Evolutionary conservation across 148 eudicot genomes (phyloP).

Genomic region (Silene conica): DNA sequence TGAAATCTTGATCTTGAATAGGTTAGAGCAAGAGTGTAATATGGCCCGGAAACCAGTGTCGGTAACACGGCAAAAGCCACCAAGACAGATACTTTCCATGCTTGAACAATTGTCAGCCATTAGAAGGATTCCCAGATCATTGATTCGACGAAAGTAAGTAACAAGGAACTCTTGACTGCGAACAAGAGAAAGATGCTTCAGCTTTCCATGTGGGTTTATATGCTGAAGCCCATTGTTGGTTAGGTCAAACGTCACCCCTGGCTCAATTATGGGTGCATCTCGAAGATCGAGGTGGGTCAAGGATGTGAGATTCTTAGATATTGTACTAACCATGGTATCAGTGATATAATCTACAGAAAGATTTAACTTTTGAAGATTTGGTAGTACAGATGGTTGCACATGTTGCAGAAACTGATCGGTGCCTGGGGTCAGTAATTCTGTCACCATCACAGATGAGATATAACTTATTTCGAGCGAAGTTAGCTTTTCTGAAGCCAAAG

Average conservation of each 20-base stretch:
- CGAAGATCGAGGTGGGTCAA: slow-evolving; percentile 87
- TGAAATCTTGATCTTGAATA: slow-evolving; percentile 66
- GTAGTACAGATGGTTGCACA: slow-evolving; percentile 42
- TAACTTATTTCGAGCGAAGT: slow-evolving; percentile 76
- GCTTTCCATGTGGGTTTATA: slow-evolving; percentile 70
- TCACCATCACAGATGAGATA: slow-evolving; percentile 73
- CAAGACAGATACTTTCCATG: slow-evolving; percentile 89
- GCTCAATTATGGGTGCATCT: slow-evolving; percentile 91
- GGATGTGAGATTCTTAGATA: slow-evolving; percentile 53
- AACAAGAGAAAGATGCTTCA: slow-evolving; percentile 78
- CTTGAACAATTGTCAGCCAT: slow-evolving; percentile 84
- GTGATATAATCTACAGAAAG: slow-evolving; percentile 94
- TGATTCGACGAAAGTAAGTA: slow-evolving; percentile 74
- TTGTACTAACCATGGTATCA: slow-evolving; percentile 71
- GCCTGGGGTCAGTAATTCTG: slow-evolving; percentile 71
- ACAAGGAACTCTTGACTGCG: slow-evolving; percentile 80
- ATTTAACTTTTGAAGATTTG: slow-evolving; percentile 60
- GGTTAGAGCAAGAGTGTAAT: slow-evolving; percentile 67
- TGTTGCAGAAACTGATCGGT: slow-evolving; percentile 40
- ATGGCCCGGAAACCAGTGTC: slow-evolving; percentile 85
- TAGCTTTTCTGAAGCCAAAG: slow-evolving; percentile 59
- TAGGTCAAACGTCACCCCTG: slow-evolving; percentile 69
- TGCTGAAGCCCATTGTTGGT: slow-evolving; percentile 83
- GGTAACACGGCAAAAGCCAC: slow-evolving; percentile 90
- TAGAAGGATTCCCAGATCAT: slow-evolving; percentile 83